Percentiles rank a stretch among this genome's conserved stretches.
Evolutionary conservation across 257 asterid genomes (phyloP).

Genomic region (Solanum tacnaense): DNA sequence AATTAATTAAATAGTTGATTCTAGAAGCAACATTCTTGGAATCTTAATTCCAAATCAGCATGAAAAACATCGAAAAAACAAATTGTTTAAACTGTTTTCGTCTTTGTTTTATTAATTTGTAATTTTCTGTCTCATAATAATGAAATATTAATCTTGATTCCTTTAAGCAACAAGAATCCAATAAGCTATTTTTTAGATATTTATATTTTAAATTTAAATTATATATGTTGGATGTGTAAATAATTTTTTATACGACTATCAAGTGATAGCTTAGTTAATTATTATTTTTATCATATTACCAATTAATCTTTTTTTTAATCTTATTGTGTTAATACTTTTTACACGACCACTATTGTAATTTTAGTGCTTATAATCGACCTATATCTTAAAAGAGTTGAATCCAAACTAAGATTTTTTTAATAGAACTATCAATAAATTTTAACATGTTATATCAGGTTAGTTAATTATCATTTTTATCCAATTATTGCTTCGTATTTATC

Average conservation of each 20-base stretch:
- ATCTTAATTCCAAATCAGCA: background rate
- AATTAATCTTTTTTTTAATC: background rate
- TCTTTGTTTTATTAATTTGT: background rate
- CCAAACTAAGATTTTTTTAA: background rate
- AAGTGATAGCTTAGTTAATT: background rate
- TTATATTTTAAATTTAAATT: background rate
- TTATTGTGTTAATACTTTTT: background rate
- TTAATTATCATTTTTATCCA: background rate
- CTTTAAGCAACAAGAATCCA: background rate
- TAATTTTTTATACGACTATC: background rate
- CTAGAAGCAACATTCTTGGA: background rate
- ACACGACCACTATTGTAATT: background rate
- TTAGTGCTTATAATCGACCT: background rate
- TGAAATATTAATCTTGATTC: background rate
- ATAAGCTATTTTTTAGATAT: background rate
- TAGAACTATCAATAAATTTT: background rate
- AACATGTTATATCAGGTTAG: background rate
- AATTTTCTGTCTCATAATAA: background rate
- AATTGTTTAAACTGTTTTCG: background rate
- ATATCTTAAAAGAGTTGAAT: background rate
- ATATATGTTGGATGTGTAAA: background rate
- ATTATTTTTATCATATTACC: background rate
- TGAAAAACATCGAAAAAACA: background rate
- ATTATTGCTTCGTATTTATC: too few relatives aligned
- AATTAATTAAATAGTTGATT: background rate